These are phyloP conservation scores for Clitopilus hobsonii DNA, from an alignment of 768 basidiomycete genomes.

Conservation along the genomic window DNA sequence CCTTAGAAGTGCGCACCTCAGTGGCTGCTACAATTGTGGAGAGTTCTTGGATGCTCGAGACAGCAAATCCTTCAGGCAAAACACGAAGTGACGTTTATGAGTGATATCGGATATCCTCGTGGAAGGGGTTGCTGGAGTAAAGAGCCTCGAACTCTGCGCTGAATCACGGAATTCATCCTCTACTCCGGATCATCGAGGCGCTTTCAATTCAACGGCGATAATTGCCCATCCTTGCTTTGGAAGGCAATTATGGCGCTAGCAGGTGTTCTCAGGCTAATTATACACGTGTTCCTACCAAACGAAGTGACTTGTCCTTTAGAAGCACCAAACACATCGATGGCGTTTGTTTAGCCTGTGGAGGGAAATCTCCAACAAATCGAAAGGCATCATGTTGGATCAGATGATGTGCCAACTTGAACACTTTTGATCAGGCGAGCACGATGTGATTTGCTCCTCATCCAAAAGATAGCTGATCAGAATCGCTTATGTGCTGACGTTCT, in stretches of 20 bases:
- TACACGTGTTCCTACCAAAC: neutral
- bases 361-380: too few relatives aligned
- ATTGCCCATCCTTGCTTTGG: neutral
- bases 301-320: too few relatives aligned
- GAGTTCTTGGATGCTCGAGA: neutral
- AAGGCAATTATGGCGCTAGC: neutral
- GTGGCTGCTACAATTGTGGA: neutral
- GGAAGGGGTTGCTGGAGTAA: neutral
- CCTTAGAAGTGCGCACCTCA: neutral
- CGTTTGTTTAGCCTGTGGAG: too few relatives aligned
- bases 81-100: neutral
- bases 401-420: too few relatives aligned
- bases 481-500: too few relatives aligned
- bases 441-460: too few relatives aligned
- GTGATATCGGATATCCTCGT: neutral
- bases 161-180: neutral
- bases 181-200: neutral
- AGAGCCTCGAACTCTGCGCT: neutral
- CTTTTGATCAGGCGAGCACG: too few relatives aligned
- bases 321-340: too few relatives aligned
- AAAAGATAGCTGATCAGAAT: too few relatives aligned
- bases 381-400: too few relatives aligned
- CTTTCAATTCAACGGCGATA: neutral
- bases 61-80: neutral
- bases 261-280: too few relatives aligned